Evolutionary conservation across 2,329 filamentous ascomycete genomes (phyloP).

Genomic region (Calycina herbarum): DNA sequence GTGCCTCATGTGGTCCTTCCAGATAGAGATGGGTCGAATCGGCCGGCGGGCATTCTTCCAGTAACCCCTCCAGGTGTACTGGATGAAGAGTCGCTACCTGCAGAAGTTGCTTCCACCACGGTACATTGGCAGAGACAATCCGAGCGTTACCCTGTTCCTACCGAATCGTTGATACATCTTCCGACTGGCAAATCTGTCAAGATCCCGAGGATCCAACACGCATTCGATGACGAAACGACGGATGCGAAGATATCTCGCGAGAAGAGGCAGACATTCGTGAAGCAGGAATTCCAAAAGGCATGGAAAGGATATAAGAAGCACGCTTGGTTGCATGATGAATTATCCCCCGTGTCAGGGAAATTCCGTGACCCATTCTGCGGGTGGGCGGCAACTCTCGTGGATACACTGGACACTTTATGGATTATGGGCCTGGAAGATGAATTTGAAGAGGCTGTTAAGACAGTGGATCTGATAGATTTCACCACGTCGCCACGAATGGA

Average conservation of each 20-base stretch:
- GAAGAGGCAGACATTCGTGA: conserved; percentile 65
- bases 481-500: conserved; percentile 65
- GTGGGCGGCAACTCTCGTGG: conserved; percentile 86
- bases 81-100: conserved; percentile 29
- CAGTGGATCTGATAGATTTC: conserved; percentile 76
- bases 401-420: conserved; percentile 81
- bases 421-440: conserved; percentile 79
- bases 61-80: conserved; percentile 29
- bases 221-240: conserved; percentile 66
- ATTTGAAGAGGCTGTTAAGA: conserved; percentile 74
- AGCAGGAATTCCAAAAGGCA: conserved; percentile 70
- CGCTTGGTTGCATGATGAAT: conserved; percentile 86
- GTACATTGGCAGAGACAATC: conserved; percentile 72
- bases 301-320: conserved; percentile 80
- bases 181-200: conserved; percentile 69
- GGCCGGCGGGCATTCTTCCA: conserved; percentile 29
- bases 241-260: conserved; percentile 61
- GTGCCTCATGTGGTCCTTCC: conserved; percentile 31
- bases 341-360: conserved; percentile 68
- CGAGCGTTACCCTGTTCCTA: conserved; percentile 76
- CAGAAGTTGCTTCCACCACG: conserved; percentile 24
- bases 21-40: conserved; percentile 25
- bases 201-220: conserved; percentile 76
- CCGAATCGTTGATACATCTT: conserved; percentile 69
- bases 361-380: conserved; percentile 83